phyloP scores from a whole-genome alignment of 306 rosid genomes.

The Corylus americana region DNA sequence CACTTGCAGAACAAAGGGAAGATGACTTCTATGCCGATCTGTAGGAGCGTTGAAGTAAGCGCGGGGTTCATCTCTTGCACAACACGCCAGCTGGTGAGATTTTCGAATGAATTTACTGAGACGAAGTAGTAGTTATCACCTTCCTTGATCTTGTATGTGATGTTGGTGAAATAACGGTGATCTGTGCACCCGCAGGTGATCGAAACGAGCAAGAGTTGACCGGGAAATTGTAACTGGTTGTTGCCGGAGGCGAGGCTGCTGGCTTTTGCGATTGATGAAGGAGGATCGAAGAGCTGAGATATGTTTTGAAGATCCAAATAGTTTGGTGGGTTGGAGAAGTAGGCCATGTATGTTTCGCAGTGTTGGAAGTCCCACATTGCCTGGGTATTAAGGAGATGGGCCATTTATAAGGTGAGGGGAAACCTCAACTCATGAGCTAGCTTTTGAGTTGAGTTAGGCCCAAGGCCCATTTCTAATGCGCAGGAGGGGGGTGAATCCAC shows the following conservation, averaged over 20 bases:
- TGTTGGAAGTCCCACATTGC: too few species aligned
- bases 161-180: constrained; percentile 53
- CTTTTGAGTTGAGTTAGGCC: too few species aligned
- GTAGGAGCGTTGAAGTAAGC: constrained; percentile 40
- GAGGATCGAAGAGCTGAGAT: constrained; percentile 55
- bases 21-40: constrained; percentile 37
- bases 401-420: too few species aligned
- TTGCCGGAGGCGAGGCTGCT: constrained; percentile 44
- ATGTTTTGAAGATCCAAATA: constrained; percentile 46
- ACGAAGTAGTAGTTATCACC: constrained; percentile 52
- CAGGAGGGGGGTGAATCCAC: constrained; percentile 49
- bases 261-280: constrained; percentile 57
- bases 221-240: constrained; percentile 26
- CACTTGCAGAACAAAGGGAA: constrained; percentile 74
- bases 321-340: constrained; percentile 50
- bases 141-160: constrained; percentile 44
- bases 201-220: constrained; percentile 66
- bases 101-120: constrained; percentile 43
- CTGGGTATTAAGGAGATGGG: too few species aligned
- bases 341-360: constrained; percentile 67
- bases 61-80: constrained; percentile 43
- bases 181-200: constrained; percentile 64
- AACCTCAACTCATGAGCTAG: too few species aligned
- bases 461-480: too few species aligned
- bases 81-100: constrained; percentile 52